These are phyloP conservation scores for Sphaerobolus stellatus DNA, from an alignment of 1,284 basidiomycete genomes.

Conservation along the genomic window DNA sequence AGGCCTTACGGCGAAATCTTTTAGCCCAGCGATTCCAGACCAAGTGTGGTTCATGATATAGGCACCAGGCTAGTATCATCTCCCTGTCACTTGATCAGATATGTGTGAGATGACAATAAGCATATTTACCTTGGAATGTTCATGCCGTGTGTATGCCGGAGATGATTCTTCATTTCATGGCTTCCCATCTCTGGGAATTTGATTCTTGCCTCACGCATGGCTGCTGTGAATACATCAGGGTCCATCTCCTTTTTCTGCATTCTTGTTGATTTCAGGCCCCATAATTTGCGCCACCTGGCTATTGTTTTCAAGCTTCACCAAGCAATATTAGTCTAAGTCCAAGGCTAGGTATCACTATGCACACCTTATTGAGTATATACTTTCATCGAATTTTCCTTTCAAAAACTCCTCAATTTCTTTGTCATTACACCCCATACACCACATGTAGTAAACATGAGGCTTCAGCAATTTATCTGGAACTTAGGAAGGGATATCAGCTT, in stretches of 20 bases:
- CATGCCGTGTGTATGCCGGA: constrained; percentile 2
- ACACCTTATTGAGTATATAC: neutral
- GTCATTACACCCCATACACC: neutral
- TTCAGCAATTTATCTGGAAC: neutral
- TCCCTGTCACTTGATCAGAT: neutral
- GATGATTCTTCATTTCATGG: neutral
- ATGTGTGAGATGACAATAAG: neutral
- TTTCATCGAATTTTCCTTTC: neutral
- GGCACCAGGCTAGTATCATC: neutral
- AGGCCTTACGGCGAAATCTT: constrained; percentile 26
- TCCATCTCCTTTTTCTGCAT: neutral
- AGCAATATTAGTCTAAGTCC: neutral
- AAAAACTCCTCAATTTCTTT: neutral
- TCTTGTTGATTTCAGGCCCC: neutral
- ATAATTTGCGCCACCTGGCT: neutral
- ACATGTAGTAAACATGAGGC: neutral
- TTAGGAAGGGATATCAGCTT: neutral
- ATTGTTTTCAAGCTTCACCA: neutral
- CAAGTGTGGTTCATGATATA: neutral
- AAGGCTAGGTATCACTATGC: too few relatives aligned
- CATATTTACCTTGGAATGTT: constrained; percentile 4
- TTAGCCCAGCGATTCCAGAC: constrained; percentile 11
- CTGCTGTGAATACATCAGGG: neutral
- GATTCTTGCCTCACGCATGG: neutral
- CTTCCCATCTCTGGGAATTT: constrained; percentile 10